Base-by-base conservation (phyloP, 1,284 basidiomycete genomes). In the Sphagnurus paluster region DNA sequence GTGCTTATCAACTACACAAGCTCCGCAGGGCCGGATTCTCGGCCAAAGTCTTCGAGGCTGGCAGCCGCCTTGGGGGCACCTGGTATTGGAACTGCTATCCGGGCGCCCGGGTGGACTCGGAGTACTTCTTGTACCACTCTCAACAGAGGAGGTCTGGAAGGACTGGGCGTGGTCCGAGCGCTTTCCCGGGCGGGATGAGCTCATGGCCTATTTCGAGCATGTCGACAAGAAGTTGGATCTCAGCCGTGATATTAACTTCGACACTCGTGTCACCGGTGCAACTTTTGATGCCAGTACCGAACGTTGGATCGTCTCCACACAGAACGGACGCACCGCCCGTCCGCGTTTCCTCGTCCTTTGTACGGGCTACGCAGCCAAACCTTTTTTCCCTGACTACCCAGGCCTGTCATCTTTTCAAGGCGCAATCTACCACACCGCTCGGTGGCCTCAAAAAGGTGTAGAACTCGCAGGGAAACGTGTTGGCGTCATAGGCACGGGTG, bases 71-170 rank as follows among this genome's bases (percentile, higher is more conserved):
- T 4, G 61, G 61, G n/a, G 61, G 61, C 2, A 54, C 53, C 10
- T 62, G 61, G 59, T 55, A 59, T 25, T 61, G 59, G 59, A 61
- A 60, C 43, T 56, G 56, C 30, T 62, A 60, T 34, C 59, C 59
- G 3, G 59, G 59, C 16, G 56, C 57, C 6, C 56, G 55, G n/a
- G 56, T 56, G 21, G 59, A 62, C 41, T 53, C 59, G 34, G 53
- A 54, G 1, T 56, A 50, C 43, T 54, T 42, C 28, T 56, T 61
- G 17, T 61, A 61, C 30, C 54, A n/a, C 35, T 59, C 21, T 56
- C 58, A 5, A 39, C 60, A 4, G 48, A 55, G 29, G 59, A 60
- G 28, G 32, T 61, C 13, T 63, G 58, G 57, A 57, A 49, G 36
- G 56, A 57, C 14, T 63, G 59, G 59, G 56, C 35, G n/a, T 61